Conservation (phyloP, 306 rosid species). For the Aeschynomene evenia region DNA sequence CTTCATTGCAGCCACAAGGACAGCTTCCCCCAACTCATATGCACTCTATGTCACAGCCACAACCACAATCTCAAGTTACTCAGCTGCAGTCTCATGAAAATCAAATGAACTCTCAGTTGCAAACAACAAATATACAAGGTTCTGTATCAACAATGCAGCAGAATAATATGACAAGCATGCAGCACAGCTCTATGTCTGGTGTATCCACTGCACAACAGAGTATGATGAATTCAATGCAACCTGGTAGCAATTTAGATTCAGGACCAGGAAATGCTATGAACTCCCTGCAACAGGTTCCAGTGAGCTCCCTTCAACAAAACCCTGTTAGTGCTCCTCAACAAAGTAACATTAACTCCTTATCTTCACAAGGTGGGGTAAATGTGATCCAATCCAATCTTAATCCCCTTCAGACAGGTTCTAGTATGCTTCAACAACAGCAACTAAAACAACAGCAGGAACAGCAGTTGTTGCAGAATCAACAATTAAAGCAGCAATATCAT, state of each 20-base stretch:
- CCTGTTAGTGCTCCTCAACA: slow-evolving; percentile 65
- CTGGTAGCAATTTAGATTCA: slow-evolving; percentile 59
- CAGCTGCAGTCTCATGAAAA: slow-evolving; percentile 77
- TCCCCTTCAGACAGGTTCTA: slow-evolving; percentile 58
- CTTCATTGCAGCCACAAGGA: slow-evolving; percentile 61
- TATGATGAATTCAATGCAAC: slow-evolving; percentile 66
- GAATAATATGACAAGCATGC: slow-evolving; percentile 56
- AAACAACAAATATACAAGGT: slow-evolving; percentile 61
- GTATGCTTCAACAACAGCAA: slow-evolving; percentile 71
- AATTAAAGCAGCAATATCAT: slow-evolving; percentile 47
- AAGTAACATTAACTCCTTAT: slow-evolving; percentile 52
- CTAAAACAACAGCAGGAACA: slow-evolving; percentile 70
- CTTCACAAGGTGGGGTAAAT: slow-evolving; percentile 75
- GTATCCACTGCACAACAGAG: slow-evolving; percentile 54
- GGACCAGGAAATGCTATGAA: slow-evolving; percentile 68
- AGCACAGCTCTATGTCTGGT: slow-evolving; percentile 71
- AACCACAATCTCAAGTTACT: slow-evolving; percentile 63
- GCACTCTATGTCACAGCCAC: slow-evolving; percentile 70
- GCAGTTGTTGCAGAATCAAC: slow-evolving; percentile 64
- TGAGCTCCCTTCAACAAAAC: slow-evolving; percentile 76
- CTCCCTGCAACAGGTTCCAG: slow-evolving; percentile 61
- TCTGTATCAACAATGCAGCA: slow-evolving; percentile 60
- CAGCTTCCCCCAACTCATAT: slow-evolving; percentile 71
- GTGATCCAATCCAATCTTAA: slow-evolving; percentile 56
- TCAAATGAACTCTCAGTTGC: slow-evolving; percentile 80